These are phyloP conservation scores for Fusarium praegraminearum DNA, from an alignment of 2,329 filamentous ascomycete genomes.

Conservation along the genomic window DNA sequence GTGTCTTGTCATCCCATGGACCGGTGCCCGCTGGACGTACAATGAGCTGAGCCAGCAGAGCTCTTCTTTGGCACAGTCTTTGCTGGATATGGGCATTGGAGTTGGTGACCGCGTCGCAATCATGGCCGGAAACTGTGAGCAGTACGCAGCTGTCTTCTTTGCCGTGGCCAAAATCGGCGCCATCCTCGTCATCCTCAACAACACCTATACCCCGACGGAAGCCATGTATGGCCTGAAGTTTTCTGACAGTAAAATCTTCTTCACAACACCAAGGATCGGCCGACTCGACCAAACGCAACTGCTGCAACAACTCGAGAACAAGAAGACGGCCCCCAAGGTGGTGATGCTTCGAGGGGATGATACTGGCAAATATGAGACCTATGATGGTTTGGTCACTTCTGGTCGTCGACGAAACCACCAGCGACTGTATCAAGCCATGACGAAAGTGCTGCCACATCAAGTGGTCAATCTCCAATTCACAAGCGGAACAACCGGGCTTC, in stretches of 20 bases:
- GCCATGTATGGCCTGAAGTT: constrained; percentile 78
- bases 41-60: constrained; percentile 72
- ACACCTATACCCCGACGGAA: constrained; percentile 82
- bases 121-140: constrained; percentile 82
- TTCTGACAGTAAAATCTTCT: constrained; percentile 78
- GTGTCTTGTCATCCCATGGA: constrained; percentile 81
- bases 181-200: constrained; percentile 82
- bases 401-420: constrained; percentile 63
- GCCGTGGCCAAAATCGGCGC: constrained; percentile 75
- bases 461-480: constrained; percentile 82
- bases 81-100: constrained; percentile 74
- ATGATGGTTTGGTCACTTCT: constrained; percentile 67
- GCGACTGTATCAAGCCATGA: constrained; percentile 64
- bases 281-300: constrained; percentile 72
- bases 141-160: constrained; percentile 84
- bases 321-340: constrained; percentile 62
- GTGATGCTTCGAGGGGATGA: constrained; percentile 69
- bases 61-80: constrained; percentile 71
- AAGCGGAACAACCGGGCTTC: constrained; percentile 78
- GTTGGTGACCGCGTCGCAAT: constrained; percentile 79
- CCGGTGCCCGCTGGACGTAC: constrained; percentile 79
- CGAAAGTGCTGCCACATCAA: constrained; percentile 70
- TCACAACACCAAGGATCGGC: constrained; percentile 77
- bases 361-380: constrained; percentile 67
- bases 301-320: constrained; percentile 64